Percentiles rank a stretch among this genome's conserved stretches.
Evolutionary conservation across 352 stramenopile genomes (phyloP).

Genomic region (Globisporangium nunn): DNA sequence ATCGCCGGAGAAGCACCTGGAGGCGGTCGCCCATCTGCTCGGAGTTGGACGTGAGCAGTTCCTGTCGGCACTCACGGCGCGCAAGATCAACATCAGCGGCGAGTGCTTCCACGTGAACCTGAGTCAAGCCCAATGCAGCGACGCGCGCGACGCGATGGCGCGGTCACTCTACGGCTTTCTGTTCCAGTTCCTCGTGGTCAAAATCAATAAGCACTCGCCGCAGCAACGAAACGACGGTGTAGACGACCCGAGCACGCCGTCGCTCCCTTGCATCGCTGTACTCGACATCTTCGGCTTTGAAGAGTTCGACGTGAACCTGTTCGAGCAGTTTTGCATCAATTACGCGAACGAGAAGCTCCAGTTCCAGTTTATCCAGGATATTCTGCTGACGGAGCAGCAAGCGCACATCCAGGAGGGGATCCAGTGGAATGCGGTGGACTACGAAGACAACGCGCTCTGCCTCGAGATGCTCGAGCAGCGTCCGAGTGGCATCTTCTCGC

Average conservation of each 20-base stretch:
- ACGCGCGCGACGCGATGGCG: slow-evolving; percentile 65
- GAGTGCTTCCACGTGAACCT: slow-evolving; percentile 66
- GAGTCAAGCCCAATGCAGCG: slow-evolving; percentile 51
- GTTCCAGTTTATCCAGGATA: slow-evolving; percentile 80
- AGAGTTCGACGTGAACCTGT: slow-evolving; percentile 76
- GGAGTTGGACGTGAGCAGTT: slow-evolving; percentile 37
- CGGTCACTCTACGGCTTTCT: slow-evolving; percentile 77
- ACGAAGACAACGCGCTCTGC: slow-evolving; percentile 67
- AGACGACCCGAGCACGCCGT: slow-evolving; percentile 9
- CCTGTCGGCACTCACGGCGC: slow-evolving; percentile 43
- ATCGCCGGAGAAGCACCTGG: slow-evolving; percentile 30
- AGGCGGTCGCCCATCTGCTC: slow-evolving; percentile 35
- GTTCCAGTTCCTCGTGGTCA: slow-evolving; percentile 79
- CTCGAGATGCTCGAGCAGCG: slow-evolving; percentile 83
- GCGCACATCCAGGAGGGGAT: slow-evolving; percentile 73
- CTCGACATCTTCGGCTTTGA: slow-evolving; percentile 91
- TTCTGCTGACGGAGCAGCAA: slow-evolving; percentile 67
- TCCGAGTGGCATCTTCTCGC: slow-evolving; percentile 62
- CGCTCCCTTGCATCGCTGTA: slow-evolving; percentile 60
- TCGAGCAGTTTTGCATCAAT: slow-evolving; percentile 83
- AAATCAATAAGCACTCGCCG: slow-evolving; percentile 50
- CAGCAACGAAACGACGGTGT: slow-evolving; percentile 5
- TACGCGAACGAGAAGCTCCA: slow-evolving; percentile 80
- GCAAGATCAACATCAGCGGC: slow-evolving; percentile 64
- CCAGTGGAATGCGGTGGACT: slow-evolving; percentile 58